phyloP scores from a whole-genome alignment of 176 grass and related monocot species.

The Oryza longistaminata region DNA sequence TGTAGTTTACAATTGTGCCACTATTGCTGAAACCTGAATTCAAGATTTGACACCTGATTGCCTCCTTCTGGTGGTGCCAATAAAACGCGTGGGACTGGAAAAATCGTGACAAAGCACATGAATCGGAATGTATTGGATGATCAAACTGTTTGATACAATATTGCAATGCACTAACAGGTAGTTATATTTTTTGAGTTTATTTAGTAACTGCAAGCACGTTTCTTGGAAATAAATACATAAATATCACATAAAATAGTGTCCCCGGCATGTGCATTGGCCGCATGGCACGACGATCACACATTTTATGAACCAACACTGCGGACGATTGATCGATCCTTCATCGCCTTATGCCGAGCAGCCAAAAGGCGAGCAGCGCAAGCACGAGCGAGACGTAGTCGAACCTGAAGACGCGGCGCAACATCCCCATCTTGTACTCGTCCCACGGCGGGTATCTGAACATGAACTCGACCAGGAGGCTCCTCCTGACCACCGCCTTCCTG shows the following conservation, averaged over 20 bases:
- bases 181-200: too few species aligned
- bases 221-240: neutral
- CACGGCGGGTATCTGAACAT: slow-evolving; percentile 79
- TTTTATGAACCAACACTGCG: neutral
- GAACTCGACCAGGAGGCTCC: slow-evolving; percentile 57
- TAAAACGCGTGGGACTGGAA: too few species aligned
- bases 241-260: neutral
- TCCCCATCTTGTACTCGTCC: slow-evolving; percentile 48
- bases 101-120: neutral
- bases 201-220: neutral
- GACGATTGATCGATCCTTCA: neutral
- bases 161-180: neutral
- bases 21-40: neutral
- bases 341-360: slow-evolving; percentile 53
- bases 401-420: slow-evolving; percentile 52
- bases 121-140: neutral
- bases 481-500: slow-evolving; percentile 71
- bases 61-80: neutral
- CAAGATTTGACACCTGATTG: too few species aligned
- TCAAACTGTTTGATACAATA: neutral
- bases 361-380: slow-evolving; percentile 49
- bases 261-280: neutral
- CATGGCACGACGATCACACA: neutral
- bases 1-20: too few species aligned
- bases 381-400: slow-evolving; percentile 58